These are phyloP conservation scores for Pseudocercospora cruenta DNA, from an alignment of 2,329 filamentous ascomycete genomes.

Conservation along the genomic window DNA sequence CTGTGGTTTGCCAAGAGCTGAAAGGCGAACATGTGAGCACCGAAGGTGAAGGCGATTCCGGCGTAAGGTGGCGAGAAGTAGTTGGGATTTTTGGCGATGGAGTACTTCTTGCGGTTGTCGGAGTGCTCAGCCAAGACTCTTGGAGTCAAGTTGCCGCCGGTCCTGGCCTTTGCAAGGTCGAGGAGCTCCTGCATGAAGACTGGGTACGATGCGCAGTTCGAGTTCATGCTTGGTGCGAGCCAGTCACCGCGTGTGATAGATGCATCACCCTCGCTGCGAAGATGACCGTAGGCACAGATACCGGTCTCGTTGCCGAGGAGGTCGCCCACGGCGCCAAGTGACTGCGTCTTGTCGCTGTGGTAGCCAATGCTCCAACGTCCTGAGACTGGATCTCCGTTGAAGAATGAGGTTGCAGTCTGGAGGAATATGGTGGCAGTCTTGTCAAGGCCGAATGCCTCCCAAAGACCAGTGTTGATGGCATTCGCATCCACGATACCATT, in stretches of 20 bases:
- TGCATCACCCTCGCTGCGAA: constrained; percentile 32
- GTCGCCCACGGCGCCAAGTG: constrained; percentile 28
- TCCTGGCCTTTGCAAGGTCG: constrained; percentile 28
- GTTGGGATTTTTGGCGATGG: constrained; percentile 35
- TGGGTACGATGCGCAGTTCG: constrained; percentile 33
- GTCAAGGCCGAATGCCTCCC: constrained; percentile 29
- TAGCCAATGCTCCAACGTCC: constrained; percentile 29
- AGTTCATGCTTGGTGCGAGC: constrained; percentile 31
- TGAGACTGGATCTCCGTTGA: constrained; percentile 28
- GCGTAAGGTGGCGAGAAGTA: constrained; percentile 33
- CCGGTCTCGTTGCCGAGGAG: constrained; percentile 32
- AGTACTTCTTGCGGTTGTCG: constrained; percentile 33
- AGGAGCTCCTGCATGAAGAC: constrained; percentile 30
- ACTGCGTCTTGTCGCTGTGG: constrained; percentile 27
- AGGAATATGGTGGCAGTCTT: constrained; percentile 31
- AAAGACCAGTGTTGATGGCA: constrained; percentile 30
- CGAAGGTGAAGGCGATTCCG: constrained; percentile 35
- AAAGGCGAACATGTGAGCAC: constrained; percentile 35
- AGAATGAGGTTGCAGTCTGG: constrained; percentile 32
- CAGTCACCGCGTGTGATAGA: constrained; percentile 36
- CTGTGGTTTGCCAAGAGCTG: constrained; percentile 34
- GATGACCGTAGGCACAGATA: constrained; percentile 34
- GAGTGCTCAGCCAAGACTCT: constrained; percentile 32
- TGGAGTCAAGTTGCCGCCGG: constrained; percentile 29
- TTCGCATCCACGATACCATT: not conserved